Percentiles rank a stretch among this genome's conserved stretches.
phyloP scores from a whole-genome alignment of 371 early-diverging fungal species.

The Amoeboaphelidium occidentale region DNA sequence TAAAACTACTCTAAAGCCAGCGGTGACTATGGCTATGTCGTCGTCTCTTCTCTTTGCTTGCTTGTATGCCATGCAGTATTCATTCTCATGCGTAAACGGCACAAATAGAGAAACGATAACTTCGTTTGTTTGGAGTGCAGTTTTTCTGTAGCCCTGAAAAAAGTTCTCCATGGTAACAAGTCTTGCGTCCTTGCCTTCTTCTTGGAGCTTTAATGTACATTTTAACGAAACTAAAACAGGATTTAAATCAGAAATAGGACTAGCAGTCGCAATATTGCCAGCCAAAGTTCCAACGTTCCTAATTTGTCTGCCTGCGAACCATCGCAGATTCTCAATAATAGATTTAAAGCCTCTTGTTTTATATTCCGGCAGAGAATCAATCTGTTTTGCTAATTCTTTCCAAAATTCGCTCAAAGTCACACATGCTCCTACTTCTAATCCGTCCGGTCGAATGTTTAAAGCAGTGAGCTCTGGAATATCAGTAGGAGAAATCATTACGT shows the following conservation, averaged over 20 bases:
- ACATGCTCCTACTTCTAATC: constrained; percentile 27
- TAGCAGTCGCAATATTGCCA: constrained; percentile 52
- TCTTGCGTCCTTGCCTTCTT: constrained; percentile 14
- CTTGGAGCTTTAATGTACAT: constrained; percentile 18
- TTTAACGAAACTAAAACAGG: constrained; percentile 39
- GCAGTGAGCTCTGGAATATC: constrained; percentile 29
- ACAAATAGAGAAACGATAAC: constrained; percentile 20
- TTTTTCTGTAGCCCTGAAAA: constrained; percentile 46
- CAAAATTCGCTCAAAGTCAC: constrained; percentile 24
- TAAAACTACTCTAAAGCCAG: constrained; percentile 27
- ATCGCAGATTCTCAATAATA: constrained; percentile 30
- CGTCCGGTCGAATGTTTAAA: constrained; percentile 3
- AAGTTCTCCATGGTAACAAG: constrained; percentile 30
- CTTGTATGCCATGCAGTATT: constrained; percentile 39
- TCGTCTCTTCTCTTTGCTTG: constrained; percentile 54
- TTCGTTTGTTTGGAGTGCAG: constrained; percentile 27
- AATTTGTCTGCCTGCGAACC: constrained; percentile 51
- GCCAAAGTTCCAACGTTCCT: constrained; percentile 50
- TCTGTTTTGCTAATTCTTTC: constrained; percentile 2
- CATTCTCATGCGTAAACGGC: constrained; percentile 22
- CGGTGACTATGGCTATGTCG: constrained; percentile 53
- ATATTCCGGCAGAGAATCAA: constrained; percentile 1
- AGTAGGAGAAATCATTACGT: constrained; percentile 25
- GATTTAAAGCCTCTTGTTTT: constrained; percentile 24
- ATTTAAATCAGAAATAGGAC: constrained; percentile 53